These are phyloP conservation scores for Limonium bicolor DNA, from an alignment of 148 eudicot species.

Conservation along the genomic window DNA sequence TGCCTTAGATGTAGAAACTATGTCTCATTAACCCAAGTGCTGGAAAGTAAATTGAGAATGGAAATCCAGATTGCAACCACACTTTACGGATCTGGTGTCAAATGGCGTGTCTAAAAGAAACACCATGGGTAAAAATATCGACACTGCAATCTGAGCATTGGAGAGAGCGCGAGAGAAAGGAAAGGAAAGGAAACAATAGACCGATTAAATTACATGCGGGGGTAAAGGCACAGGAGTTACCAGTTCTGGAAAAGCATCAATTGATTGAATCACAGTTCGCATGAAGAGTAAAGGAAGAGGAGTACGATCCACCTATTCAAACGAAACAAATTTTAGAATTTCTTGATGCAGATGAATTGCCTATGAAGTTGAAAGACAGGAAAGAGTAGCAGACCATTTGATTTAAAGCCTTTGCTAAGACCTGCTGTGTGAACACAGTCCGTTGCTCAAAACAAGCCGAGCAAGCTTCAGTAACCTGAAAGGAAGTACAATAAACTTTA, in stretches of 20 bases:
- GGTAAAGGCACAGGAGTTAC: conserved; percentile 18
- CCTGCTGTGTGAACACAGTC: conserved; percentile 92
- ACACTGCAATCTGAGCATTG: too few species aligned
- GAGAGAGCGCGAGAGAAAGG: too few species aligned
- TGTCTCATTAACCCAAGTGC: too few species aligned
- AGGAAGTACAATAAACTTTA: not conserved
- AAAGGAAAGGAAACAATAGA: not conserved
- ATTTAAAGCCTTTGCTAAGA: conserved; percentile 72
- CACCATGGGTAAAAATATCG: too few species aligned
- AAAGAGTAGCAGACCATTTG: conserved; percentile 51
- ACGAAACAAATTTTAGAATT: not conserved
- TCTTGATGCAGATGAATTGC: not conserved
- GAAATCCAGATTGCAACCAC: too few species aligned
- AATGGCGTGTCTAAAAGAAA: too few species aligned
- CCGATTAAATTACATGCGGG: not conserved
- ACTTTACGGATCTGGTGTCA: too few species aligned
- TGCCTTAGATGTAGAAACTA: too few species aligned
- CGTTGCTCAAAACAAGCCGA: conserved; percentile 99
- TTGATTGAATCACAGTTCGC: conserved; percentile 96
- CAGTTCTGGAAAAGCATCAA: conserved; percentile 85
- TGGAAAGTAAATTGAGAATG: too few species aligned
- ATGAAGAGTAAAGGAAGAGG: conserved; percentile 87
- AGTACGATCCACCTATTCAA: conserved; percentile 68
- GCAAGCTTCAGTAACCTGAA: conserved; percentile 89
- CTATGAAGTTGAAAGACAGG: conserved; percentile 1